phyloP scores from a whole-genome alignment of 352 stramenopile species.

The Globisporangium nodosum region DNA sequence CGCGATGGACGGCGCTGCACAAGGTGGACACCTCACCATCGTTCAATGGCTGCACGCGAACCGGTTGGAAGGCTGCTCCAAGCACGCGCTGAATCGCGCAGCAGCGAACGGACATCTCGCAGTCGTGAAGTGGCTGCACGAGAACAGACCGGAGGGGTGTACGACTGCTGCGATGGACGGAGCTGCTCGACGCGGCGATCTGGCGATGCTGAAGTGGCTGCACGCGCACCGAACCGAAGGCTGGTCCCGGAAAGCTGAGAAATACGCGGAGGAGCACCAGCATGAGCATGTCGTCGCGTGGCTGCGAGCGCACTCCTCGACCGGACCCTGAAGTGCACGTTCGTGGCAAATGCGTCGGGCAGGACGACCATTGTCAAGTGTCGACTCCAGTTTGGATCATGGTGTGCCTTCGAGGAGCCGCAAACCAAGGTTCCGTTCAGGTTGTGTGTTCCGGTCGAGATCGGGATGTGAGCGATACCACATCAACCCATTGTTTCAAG shows the following conservation, averaged over 20 bases:
- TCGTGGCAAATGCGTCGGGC: no score
- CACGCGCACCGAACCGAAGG: conserved; percentile 5
- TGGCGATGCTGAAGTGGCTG: conserved; percentile 8
- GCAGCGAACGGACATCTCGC: conserved; percentile 5
- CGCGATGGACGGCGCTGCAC: conserved; percentile 3
- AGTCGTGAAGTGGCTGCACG: conserved; percentile 6
- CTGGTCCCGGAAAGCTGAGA: conserved; percentile 1
- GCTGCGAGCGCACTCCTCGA: conserved; percentile 7
- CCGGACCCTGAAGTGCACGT: no score
- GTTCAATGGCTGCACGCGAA: conserved; percentile 7
- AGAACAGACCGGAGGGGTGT: conserved; percentile 3
- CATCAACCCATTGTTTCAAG: no score
- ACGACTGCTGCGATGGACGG: conserved; percentile 6
- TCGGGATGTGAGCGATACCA: no score
- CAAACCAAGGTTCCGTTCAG: no score
- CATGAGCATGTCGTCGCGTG: conserved; percentile 11
- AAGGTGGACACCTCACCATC: neutral
- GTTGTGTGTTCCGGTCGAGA: no score
- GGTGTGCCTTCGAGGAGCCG: no score
- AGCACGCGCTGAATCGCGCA: conserved; percentile 5
- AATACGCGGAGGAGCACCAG: conserved; percentile 6
- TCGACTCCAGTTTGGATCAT: no score
- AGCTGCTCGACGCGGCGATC: conserved; percentile 2
- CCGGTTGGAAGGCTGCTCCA: conserved; percentile 4
- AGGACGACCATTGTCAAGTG: no score